phyloP scores from a whole-genome alignment of 192 early-diverging fungal species.

The Coemansia nantahalensis region DNA sequence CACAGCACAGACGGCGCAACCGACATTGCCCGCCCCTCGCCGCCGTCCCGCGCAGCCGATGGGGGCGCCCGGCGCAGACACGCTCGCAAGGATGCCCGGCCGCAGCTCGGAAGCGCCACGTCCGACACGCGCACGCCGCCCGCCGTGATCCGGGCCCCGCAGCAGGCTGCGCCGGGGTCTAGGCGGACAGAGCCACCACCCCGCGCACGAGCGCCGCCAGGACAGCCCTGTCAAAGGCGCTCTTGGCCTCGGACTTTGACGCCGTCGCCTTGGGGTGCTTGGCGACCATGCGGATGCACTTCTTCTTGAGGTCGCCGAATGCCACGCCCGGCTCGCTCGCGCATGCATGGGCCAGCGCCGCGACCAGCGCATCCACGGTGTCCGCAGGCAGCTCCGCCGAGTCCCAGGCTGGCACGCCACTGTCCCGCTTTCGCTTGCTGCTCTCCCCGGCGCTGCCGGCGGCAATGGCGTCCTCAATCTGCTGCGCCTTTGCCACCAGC shows the following conservation, averaged over 20 bases:
- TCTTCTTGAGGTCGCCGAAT: conserved; percentile 31
- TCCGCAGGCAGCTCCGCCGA: conserved; percentile 6
- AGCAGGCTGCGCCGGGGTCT: too few species aligned
- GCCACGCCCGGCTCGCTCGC: conserved; percentile 1
- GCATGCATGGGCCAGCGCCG: conserved; percentile 17
- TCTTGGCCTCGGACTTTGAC: conserved; percentile 28
- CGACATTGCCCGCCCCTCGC: too few species aligned
- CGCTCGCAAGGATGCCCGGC: too few species aligned
- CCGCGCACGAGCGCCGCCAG: conserved; percentile 25
- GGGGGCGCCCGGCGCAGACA: too few species aligned
- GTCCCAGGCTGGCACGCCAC: too few species aligned
- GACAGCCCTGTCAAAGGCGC: conserved; percentile 29
- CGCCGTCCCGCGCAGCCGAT: too few species aligned
- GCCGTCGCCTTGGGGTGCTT: conserved; percentile 21
- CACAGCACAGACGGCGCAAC: too few species aligned
- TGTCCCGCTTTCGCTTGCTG: conserved; percentile 25
- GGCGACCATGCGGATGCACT: conserved; percentile 25
- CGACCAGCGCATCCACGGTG: conserved; percentile 19
- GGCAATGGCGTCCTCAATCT: conserved; percentile 2
- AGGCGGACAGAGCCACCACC: conserved; percentile 5
- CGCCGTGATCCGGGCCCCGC: too few species aligned
- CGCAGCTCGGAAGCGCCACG: too few species aligned
- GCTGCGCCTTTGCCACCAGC: conserved; percentile 26
- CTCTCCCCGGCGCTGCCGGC: background rate
- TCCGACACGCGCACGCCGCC: too few species aligned